Evolutionary conservation across 306 rosid genomes (phyloP), one percentile per base, ranked within the genome.

Genomic region (Rosa lucieae): DNA sequence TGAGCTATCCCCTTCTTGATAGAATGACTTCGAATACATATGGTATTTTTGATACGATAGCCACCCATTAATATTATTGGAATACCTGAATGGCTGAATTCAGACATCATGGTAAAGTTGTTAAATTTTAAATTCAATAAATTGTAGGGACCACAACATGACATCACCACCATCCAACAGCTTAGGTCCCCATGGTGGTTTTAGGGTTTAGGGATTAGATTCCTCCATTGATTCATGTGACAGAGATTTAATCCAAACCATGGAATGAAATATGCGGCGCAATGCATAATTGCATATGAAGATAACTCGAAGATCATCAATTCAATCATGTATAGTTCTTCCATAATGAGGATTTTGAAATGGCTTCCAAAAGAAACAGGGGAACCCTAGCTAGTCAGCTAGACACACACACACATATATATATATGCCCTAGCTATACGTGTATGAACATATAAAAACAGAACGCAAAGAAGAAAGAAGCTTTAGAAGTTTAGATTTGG

Each of bases 201-300:
- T 67, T 66, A 66, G 71, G 71, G 71, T 66, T 65, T 67, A 39
- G 5, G 26, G 15, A 39, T 66, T 66, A 66, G 47, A 66, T 66
- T 66, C 71, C 71, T 66, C 71, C 47, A 39, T 37, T 39, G 46
- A 66, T 66, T 66, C 47, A 66, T 66, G 5, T 37, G 44, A 17
- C 69, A 37, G 39, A 37, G 71, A 17, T 37, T 66, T 66, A 35
- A 66, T 66, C 23, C 70, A 35, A 23, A 66, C 70, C n/a, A 66
- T 66, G 46, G 70, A 35, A 18, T 17, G 10, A 18, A 1, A 66
- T 6, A 66, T 66, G 44, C 44, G 46, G 47, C 70, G 46, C 44
- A 35, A 1, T 21, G 40, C 15, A 62, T 37, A 62, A 32, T 4
- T 21, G 40, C 15, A 63, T 37, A 63, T 26, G 68, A 63, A 63